These are phyloP conservation scores for Babesia sp. DNA, from an alignment of 169 alveolate genomes.

Conservation along the genomic window DNA sequence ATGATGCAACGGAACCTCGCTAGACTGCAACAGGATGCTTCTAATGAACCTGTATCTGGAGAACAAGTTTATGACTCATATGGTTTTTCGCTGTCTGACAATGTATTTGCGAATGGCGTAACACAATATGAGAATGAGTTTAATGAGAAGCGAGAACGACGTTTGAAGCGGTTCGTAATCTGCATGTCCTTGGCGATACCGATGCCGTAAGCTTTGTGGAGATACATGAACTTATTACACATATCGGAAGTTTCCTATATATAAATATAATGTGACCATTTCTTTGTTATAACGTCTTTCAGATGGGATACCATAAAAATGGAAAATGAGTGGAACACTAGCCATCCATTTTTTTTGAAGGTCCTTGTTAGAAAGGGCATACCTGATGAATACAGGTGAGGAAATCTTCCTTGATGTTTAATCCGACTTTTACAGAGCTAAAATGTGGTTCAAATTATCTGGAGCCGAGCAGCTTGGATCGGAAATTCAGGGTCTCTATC, in stretches of 20 bases:
- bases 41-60: neutral
- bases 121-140: conserved; percentile 43
- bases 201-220: neutral
- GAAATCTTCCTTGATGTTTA: neutral
- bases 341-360: conserved; percentile 41
- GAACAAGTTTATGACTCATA: conserved; percentile 36
- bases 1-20: conserved; percentile 30
- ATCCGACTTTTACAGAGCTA: conserved; percentile 19
- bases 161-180: conserved; percentile 47
- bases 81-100: conserved; percentile 56
- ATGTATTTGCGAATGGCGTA: conserved; percentile 44
- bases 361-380: conserved; percentile 75
- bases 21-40: neutral
- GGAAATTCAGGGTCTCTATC: conserved; percentile 45
- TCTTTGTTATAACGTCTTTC: no score
- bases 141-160: conserved; percentile 61
- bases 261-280: no score
- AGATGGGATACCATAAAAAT: conserved; percentile 54
- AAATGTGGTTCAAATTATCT: conserved; percentile 50
- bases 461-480: conserved; percentile 41
- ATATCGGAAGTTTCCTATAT: no score
- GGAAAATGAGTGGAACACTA: conserved; percentile 9
- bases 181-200: neutral
- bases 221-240: no score
- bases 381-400: conserved; percentile 75